Base-by-base conservation (phyloP, 2,329 filamentous ascomycete genomes). In the Fusarium continuum region DNA sequence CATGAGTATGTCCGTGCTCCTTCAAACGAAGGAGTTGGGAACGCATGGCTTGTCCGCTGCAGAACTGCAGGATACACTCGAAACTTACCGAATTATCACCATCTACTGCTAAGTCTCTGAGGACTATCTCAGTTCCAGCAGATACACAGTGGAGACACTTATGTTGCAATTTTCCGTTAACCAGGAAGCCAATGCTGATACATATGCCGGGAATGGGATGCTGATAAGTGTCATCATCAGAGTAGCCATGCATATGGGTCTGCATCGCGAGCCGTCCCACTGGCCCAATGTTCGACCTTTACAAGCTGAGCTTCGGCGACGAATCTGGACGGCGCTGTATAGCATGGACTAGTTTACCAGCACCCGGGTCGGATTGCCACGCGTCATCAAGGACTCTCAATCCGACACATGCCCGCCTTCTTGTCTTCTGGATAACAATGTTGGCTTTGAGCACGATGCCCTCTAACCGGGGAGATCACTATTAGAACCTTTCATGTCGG, bases 271-370 rank as follows among this genome's bases (percentile, higher is more conserved):
- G 9, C 61, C 57, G 23, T 60, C 58, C 2, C 57, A 68, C 32
- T 64, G 64, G 61, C 45, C 61, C 14, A 51, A 48, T 32, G 61
- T 64, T 28, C 44, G 58, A 14, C 61, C 56, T n/a, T 28, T 67
- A 13, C 47, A 56, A 8, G 61, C 61, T 25, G 61, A 68, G 22
- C 46, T 67, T 26, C 40, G 61, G 11, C 35, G 64, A 26, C 43
- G 64, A 4, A 34, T 56, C 4, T 67, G 61, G 65, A 63, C 57
- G 32, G 43, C 46, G 3, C 22, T 67, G 2, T 63, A 68, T n/a
- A 60, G 63, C 17, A 53, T 65, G 47, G 50, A 67, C 16, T 67
- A 67, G 20, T 67, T 68, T 16, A 67, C 61, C 2, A 67, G 61
- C 38, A 61, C 55, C 4, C 63, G 68, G 26, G 40, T 63, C 5